These are phyloP conservation scores for Globisporangium camurandrum DNA, from an alignment of 352 stramenopile genomes.

Conservation along the genomic window DNA sequence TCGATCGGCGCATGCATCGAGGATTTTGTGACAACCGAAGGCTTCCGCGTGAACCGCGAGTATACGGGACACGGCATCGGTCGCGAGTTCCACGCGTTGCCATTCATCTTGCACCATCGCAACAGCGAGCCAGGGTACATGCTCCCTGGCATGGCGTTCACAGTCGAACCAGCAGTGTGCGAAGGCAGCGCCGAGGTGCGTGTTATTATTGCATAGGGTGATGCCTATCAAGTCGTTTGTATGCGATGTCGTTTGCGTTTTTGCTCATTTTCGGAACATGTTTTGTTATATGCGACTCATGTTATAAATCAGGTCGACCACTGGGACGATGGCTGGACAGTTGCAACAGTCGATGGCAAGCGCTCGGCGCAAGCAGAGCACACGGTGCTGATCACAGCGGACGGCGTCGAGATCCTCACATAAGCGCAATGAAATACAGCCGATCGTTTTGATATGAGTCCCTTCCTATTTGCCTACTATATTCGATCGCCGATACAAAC, in stretches of 20 bases:
- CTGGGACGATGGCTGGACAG: slow-evolving; percentile 97
- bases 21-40: slow-evolving; percentile 69
- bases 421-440: no score
- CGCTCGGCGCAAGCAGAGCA: slow-evolving; percentile 97
- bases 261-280: no score
- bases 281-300: no score
- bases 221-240: no score
- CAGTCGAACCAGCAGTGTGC: slow-evolving; percentile 97
- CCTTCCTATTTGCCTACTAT: no score
- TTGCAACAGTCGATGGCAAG: slow-evolving; percentile 90
- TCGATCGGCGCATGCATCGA: slow-evolving; percentile 92
- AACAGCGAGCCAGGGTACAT: slow-evolving; percentile 81
- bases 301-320: slow-evolving; percentile 82
- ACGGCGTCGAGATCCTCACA: slow-evolving; percentile 94
- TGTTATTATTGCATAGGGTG: no score
- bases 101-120: slow-evolving; percentile 90
- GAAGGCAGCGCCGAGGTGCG: slow-evolving; percentile 83
- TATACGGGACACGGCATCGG: slow-evolving; percentile 97
- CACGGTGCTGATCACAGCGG: slow-evolving; percentile 94
- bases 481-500: not conserved
- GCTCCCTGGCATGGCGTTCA: slow-evolving; percentile 96
- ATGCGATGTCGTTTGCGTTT: no score
- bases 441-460: no score
- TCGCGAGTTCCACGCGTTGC: slow-evolving; percentile 92
- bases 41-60: slow-evolving; percentile 82